Conservation (phyloP, 768 basidiomycete species). For the Lactarius vividus region DNA sequence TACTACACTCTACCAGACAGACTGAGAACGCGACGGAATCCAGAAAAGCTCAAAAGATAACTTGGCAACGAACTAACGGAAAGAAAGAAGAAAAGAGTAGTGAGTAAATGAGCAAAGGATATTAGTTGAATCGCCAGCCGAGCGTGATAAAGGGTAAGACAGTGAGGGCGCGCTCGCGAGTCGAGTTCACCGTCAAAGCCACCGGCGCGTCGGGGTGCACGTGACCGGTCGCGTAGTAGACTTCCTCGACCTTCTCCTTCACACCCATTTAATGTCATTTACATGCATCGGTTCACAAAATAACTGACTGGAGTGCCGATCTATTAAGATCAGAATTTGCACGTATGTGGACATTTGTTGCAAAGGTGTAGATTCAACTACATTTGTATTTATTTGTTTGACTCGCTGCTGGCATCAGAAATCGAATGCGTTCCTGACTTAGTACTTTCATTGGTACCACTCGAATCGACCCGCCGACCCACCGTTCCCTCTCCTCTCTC, state of each 20-base stretch:
- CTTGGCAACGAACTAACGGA: too few relatives aligned
- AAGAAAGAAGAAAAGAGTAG: neutral
- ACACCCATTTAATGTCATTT: too few relatives aligned
- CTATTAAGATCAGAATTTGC: too few relatives aligned
- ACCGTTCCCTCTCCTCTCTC: neutral
- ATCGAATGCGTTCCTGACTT: neutral
- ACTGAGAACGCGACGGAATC: neutral
- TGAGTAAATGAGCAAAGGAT: neutral
- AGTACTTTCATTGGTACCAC: neutral
- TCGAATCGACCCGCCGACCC: neutral
- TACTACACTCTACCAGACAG: neutral
- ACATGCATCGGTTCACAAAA: too few relatives aligned
- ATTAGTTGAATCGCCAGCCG: neutral
- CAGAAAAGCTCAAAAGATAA: neutral
- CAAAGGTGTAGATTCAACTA: too few relatives aligned
- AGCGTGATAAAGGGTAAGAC: neutral
- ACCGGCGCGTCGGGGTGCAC: conserved; percentile 17
- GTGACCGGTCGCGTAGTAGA: conserved; percentile 13
- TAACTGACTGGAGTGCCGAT: too few relatives aligned
- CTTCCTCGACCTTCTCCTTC: too few relatives aligned
- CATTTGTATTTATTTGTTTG: too few relatives aligned
- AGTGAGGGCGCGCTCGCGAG: neutral
- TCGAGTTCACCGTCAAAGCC: conserved; percentile 9
- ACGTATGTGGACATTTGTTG: too few relatives aligned
- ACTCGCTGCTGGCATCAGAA: neutral